A percentile compares a stretch with the other conserved stretches of the same genome.
These are phyloP conservation scores for Blastocladiella britannica DNA, from an alignment of 192 early-diverging fungal genomes.

Conservation along the genomic window DNA sequence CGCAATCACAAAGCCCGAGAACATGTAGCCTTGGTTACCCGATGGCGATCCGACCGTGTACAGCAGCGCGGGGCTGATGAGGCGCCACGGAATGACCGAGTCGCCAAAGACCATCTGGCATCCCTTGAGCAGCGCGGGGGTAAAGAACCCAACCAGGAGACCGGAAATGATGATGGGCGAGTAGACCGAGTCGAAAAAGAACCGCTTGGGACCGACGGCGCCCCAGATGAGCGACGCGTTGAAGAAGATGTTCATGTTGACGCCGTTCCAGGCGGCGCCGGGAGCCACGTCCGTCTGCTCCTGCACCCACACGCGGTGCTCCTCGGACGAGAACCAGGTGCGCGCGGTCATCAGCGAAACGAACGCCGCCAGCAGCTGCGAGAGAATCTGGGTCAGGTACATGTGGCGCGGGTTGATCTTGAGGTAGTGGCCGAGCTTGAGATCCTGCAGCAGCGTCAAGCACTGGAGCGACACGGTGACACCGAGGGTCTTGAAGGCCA, in stretches of 20 bases:
- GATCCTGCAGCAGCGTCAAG: conserved; percentile 30
- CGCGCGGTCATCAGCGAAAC: too few relatives aligned
- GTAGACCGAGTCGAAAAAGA: conserved; percentile 14
- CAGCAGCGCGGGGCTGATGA: background rate
- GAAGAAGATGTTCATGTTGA: conserved; percentile 26
- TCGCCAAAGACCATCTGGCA: background rate
- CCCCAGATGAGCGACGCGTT: conserved; percentile 55
- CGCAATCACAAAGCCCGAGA: background rate
- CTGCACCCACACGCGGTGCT: too few relatives aligned
- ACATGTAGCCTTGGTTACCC: background rate
- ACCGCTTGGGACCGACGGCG: conserved; percentile 39
- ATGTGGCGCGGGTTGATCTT: conserved; percentile 47
- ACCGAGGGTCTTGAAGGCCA: conserved; percentile 71
- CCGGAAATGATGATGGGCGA: background rate
- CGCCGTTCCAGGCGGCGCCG: background rate
- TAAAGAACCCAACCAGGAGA: background rate
- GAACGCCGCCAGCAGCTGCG: conserved; percentile 29
- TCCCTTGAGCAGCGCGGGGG: background rate
- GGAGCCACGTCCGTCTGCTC: background rate
- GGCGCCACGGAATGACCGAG: background rate
- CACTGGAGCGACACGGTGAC: conserved; percentile 15
- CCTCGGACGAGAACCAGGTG: too few relatives aligned
- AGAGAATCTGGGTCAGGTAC: conserved; percentile 34
- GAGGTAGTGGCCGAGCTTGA: conserved; percentile 62
- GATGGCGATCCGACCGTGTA: background rate